phyloP scores from a whole-genome alignment of 495 filamentous ascomycete genomes.

The Xylaria bambusicola region DNA sequence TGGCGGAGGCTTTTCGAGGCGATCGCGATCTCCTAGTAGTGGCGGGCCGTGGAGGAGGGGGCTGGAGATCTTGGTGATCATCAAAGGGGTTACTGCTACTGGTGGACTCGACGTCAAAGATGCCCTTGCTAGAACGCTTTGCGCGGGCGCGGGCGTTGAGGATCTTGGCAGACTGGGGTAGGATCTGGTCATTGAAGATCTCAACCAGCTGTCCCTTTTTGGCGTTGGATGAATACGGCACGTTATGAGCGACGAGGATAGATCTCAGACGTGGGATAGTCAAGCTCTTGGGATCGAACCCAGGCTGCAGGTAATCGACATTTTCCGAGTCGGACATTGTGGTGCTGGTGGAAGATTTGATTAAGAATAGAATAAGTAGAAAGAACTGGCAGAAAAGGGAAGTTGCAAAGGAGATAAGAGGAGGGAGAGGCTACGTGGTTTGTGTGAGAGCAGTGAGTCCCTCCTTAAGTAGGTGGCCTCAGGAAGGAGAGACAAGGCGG shows the following conservation, averaged over 20 bases:
- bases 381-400: neutral
- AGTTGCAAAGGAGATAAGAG: neutral
- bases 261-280: conserved; percentile 85
- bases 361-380: neutral
- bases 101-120: conserved; percentile 72
- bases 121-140: conserved; percentile 79
- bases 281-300: conserved; percentile 79
- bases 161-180: conserved; percentile 74
- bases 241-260: conserved; percentile 83
- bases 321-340: conserved; percentile 67
- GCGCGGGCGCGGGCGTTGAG: conserved; percentile 72
- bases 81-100: conserved; percentile 43
- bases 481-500: too few relatives aligned
- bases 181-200: conserved; percentile 76
- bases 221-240: conserved; percentile 74
- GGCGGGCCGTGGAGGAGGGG: conserved; percentile 43
- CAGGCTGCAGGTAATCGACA: conserved; percentile 77
- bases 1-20: conserved; percentile 48
- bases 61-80: conserved; percentile 46
- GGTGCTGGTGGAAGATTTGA: conserved; percentile 11
- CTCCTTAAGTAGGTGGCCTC: too few relatives aligned
- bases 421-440: neutral
- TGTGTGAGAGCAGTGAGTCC: too few relatives aligned
- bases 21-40: conserved; percentile 45
- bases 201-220: conserved; percentile 88